phyloP scores from a whole-genome alignment of 2,329 filamentous ascomycete genomes.

The Pestalotiopsis sp. region DNA sequence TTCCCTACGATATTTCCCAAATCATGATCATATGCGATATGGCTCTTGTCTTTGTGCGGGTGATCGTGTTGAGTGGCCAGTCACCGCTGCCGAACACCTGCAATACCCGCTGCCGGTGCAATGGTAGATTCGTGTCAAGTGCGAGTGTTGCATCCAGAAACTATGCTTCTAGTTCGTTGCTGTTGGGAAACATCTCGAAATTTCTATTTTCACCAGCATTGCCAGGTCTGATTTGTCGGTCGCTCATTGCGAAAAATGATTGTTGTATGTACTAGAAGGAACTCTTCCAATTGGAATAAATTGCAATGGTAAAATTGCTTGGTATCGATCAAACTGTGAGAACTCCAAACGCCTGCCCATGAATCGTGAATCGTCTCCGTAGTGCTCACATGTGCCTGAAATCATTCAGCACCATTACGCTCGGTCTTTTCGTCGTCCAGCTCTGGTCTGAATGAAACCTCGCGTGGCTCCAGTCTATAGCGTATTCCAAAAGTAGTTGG shows the following conservation, averaged over 20 bases:
- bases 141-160: no score
- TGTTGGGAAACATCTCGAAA: no score
- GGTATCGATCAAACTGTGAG: not conserved
- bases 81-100: no score
- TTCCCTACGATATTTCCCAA: not conserved
- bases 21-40: not conserved
- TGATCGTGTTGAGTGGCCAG: no score
- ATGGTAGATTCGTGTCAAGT: no score
- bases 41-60: no score
- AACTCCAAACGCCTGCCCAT: not conserved
- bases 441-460: not conserved
- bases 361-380: not conserved
- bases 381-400: not conserved
- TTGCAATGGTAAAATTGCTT: not conserved
- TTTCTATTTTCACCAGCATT: no score
- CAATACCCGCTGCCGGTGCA: no score
- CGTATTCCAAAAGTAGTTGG: slow-evolving; percentile 94
- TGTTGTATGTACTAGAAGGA: not conserved
- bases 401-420: not conserved
- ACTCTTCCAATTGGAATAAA: not conserved
- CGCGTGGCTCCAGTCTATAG: not conserved
- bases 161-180: no score
- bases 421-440: no score
- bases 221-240: no score
- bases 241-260: not conserved